These are phyloP conservation scores for Hypomyces rosellus DNA, from an alignment of 2,329 filamentous ascomycete species.

Conservation along the genomic window DNA sequence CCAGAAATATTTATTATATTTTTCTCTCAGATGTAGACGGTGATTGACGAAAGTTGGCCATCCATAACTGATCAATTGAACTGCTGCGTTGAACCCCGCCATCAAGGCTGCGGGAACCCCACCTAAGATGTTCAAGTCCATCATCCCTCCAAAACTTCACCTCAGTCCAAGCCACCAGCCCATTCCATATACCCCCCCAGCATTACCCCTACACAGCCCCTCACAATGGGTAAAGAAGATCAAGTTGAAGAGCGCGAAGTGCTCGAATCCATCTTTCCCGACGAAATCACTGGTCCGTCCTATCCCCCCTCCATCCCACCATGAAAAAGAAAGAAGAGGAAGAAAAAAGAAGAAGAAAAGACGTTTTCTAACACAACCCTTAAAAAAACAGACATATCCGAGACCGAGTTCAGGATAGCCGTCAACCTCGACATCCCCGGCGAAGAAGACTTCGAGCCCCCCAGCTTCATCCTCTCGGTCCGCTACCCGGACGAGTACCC, in stretches of 20 bases:
- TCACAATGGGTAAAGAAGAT: conserved; percentile 67
- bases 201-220: neutral
- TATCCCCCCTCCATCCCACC: neutral
- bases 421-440: conserved; percentile 74
- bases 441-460: conserved; percentile 57
- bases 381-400: conserved; percentile 65
- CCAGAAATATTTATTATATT: too few species aligned
- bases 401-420: conserved; percentile 80
- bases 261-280: conserved; percentile 95
- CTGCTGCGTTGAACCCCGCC: conserved; percentile 21
- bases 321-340: neutral
- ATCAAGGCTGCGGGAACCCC: conserved; percentile 17
- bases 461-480: conserved; percentile 74
- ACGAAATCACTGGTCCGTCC: conserved; percentile 79
- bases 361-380: neutral
- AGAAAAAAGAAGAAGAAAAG: too few species aligned
- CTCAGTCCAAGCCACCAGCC: neutral
- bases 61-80: neutral
- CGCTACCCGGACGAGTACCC: conserved; percentile 88
- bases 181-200: neutral
- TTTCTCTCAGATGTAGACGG: too few species aligned
- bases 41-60: too few species aligned
- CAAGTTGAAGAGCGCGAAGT: conserved; percentile 95
- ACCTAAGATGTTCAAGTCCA: conserved; percentile 11
- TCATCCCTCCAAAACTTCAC: neutral